Evolutionary conservation across 257 asterid genomes (phyloP).

Genomic region (Schizonepeta tenuifolia): DNA sequence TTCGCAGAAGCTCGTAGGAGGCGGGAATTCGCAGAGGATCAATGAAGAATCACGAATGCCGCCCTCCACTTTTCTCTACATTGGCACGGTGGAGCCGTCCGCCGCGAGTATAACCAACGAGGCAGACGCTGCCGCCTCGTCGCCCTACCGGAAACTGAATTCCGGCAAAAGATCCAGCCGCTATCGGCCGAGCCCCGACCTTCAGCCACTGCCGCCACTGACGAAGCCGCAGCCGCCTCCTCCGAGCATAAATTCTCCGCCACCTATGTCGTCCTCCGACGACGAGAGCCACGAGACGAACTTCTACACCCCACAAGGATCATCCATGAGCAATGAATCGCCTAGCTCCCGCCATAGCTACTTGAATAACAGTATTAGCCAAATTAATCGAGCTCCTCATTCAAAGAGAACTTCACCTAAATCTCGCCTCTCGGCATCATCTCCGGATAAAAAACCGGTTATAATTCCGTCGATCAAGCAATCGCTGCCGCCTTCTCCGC

Average conservation of each 20-base stretch:
- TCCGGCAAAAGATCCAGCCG: constrained; percentile 70
- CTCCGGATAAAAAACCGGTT: constrained; percentile 61
- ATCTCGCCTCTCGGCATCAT: constrained; percentile 65
- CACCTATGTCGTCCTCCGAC: constrained; percentile 92
- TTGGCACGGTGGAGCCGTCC: constrained; percentile 95
- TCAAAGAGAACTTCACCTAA: constrained; percentile 87
- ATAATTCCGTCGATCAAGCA: constrained; percentile 78
- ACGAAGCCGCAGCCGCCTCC: constrained; percentile 76
- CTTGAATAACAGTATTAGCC: constrained; percentile 37
- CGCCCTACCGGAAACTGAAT: constrained; percentile 75
- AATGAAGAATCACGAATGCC: constrained; percentile 72
- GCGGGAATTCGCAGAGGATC: constrained; percentile 43
- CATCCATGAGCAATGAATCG: constrained; percentile 71
- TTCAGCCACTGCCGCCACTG: constrained; percentile 94
- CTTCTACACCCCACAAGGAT: constrained; percentile 92
- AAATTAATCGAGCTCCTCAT: constrained; percentile 47
- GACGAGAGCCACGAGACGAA: constrained; percentile 80
- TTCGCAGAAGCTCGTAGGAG: constrained; percentile 65
- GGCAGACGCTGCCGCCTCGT: constrained; percentile 45
- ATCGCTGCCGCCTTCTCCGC: constrained; percentile 47
- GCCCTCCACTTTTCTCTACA: constrained; percentile 79
- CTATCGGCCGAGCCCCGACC: constrained; percentile 96
- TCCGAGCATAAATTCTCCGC: constrained; percentile 63
- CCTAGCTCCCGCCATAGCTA: constrained; percentile 52
- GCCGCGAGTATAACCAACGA: constrained; percentile 44